Conservation (phyloP, 306 rosid species). For the Boehmeria nivea region DNA sequence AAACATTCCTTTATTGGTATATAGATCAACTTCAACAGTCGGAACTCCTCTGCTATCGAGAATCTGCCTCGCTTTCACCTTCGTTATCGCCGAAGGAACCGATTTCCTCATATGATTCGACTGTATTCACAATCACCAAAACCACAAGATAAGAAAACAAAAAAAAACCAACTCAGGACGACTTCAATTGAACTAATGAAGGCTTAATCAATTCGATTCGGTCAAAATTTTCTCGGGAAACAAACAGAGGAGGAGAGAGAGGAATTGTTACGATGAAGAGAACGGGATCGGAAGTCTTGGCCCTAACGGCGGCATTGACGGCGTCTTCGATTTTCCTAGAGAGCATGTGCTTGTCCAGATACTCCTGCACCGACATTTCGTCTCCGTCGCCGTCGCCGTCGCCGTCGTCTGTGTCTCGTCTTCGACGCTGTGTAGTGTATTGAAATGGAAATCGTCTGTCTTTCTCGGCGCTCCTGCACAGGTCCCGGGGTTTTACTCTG, state of each 20-base stretch:
- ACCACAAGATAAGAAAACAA: not conserved
- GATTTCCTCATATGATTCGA: slow-evolving; percentile 76
- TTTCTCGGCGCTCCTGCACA: no score
- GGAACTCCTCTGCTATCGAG: slow-evolving; percentile 98
- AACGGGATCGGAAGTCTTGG: slow-evolving; percentile 85
- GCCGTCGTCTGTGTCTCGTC: slow-evolving; percentile 4
- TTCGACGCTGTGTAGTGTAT: no score
- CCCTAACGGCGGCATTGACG: slow-evolving; percentile 96
- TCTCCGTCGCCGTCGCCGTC: slow-evolving; percentile 22
- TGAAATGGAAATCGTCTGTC: no score
- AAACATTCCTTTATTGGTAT: slow-evolving; percentile 73
- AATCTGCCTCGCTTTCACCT: slow-evolving; percentile 85
- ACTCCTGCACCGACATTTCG: slow-evolving; percentile 87
- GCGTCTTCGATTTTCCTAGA: slow-evolving; percentile 95
- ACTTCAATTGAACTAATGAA: not conserved
- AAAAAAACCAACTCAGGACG: not conserved
- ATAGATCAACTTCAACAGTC: slow-evolving; percentile 82
- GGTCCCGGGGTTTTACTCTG: no score
- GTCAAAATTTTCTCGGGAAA: no score
- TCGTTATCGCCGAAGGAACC: slow-evolving; percentile 69
- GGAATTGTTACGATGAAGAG: slow-evolving; percentile 67
- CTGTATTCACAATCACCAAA: slow-evolving; percentile 24
- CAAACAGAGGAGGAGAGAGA: slow-evolving; percentile 10
- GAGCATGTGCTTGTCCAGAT: slow-evolving; percentile 70
- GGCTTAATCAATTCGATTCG: not conserved